phyloP scores from a whole-genome alignment of 2,329 filamentous ascomycete species.

The Diaporthe ilicicola region DNA sequence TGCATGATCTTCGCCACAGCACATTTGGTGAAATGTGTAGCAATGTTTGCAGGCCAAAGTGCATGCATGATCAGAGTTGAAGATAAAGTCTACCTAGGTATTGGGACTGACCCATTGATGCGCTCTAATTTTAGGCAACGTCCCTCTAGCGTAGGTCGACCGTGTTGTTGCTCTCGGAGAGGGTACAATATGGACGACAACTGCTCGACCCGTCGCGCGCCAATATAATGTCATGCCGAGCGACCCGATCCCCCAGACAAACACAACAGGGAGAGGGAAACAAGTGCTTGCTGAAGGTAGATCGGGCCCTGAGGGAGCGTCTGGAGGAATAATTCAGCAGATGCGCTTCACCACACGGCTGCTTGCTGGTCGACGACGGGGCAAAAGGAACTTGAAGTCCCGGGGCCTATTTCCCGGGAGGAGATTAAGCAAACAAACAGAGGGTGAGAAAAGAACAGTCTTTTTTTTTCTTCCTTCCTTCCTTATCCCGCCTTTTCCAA shows the following conservation, averaged over 20 bases:
- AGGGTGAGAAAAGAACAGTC: constrained; percentile 10
- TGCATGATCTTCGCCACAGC: too few species aligned
- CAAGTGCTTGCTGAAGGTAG: neutral
- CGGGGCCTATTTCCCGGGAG: neutral
- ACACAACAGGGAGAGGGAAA: neutral
- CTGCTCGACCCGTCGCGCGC: neutral
- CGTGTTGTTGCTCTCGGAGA: neutral
- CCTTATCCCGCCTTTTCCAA: too few species aligned
- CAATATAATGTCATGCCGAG: neutral
- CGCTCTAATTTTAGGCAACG: constrained; percentile 4
- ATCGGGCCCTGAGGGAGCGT: neutral
- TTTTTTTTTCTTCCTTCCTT: neutral
- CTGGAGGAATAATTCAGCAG: neutral
- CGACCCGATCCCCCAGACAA: neutral
- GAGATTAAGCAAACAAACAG: neutral
- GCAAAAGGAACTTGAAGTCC: neutral
- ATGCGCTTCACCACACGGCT: neutral
- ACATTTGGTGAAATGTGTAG: neutral
- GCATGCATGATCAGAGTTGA: neutral
- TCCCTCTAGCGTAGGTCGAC: neutral
- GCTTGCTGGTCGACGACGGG: neutral
- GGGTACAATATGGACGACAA: neutral
- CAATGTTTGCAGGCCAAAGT: neutral
- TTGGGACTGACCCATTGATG: constrained; percentile 14
- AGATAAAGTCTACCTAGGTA: constrained; percentile 6